Conservation (phyloP, 2,329 filamentous ascomycete species). For the Hymenotorrendiella dingleyae region DNA sequence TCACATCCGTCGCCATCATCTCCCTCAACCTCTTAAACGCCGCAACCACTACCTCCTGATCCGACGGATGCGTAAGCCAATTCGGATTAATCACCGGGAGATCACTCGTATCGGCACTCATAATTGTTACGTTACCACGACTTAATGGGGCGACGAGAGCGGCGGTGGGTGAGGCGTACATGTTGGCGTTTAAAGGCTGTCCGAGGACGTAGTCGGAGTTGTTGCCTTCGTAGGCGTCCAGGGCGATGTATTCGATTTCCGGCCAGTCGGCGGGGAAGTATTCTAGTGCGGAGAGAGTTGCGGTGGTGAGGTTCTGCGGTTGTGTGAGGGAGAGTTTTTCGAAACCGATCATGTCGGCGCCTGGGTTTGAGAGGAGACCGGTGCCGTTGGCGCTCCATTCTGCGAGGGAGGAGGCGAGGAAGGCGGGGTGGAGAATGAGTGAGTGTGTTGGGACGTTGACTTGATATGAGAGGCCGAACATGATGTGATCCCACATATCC, state of each 20-base stretch:
- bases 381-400: constrained; percentile 2
- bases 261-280: constrained; percentile 30
- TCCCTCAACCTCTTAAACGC: constrained; percentile 38
- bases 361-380: constrained; percentile 9
- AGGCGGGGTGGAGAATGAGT: constrained; percentile 3
- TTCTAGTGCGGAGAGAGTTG: constrained; percentile 32
- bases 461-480: constrained; percentile 8
- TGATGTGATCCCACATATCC: constrained; percentile 35
- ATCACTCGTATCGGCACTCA: constrained; percentile 29
- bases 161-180: too few relatives aligned
- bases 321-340: constrained; percentile 27
- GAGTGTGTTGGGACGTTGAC: constrained; percentile 6
- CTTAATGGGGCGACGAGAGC: constrained; percentile 36
- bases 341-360: constrained; percentile 26
- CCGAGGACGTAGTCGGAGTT: constrained; percentile 30
- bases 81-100: constrained; percentile 37
- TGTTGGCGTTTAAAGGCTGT: too few relatives aligned
- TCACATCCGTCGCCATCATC: constrained; percentile 5
- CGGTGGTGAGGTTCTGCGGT: constrained; percentile 29
- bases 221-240: constrained; percentile 32
- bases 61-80: constrained; percentile 38
- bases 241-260: constrained; percentile 29
- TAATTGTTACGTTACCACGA: constrained; percentile 39
- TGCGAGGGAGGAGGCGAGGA: neutral
- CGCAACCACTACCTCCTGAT: constrained; percentile 39